phyloP scores from a whole-genome alignment of 164 flowering plant species.

The Vitis labrusca region DNA sequence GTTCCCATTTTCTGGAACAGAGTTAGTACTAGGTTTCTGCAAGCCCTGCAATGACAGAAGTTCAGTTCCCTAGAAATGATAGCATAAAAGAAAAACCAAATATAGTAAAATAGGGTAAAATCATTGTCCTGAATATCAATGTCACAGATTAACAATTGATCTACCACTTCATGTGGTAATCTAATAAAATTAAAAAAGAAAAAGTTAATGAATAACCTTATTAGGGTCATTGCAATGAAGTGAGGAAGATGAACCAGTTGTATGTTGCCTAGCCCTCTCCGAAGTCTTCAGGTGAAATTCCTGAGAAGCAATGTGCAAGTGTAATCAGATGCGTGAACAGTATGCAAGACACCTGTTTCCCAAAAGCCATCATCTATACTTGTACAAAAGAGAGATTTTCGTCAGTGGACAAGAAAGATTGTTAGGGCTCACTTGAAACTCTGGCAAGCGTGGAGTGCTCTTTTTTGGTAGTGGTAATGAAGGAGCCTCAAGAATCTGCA shows the following conservation, averaged over 20 bases:
- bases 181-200: too few species aligned
- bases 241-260: conserved; percentile 37
- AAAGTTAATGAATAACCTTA: conserved; percentile 37
- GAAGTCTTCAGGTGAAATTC: conserved; percentile 77
- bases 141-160: background rate
- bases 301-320: conserved; percentile 35
- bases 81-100: background rate
- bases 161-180: too few species aligned
- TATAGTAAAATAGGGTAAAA: background rate
- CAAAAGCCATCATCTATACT: background rate
- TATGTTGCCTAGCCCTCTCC: conserved; percentile 73
- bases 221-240: conserved; percentile 25
- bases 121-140: background rate
- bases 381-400: background rate
- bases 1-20: conserved; percentile 25
- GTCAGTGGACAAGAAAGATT: background rate
- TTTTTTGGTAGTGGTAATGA: conserved; percentile 57
- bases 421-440: conserved; percentile 62
- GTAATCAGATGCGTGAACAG: background rate
- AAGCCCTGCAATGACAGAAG: conserved; percentile 36
- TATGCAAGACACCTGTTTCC: background rate
- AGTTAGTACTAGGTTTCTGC: conserved; percentile 24
- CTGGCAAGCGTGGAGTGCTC: conserved; percentile 67
- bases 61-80: background rate
- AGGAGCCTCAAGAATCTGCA: conserved; percentile 83